These are phyloP conservation scores for Podila epicladia DNA, from an alignment of 192 early-diverging fungal species.

Conservation along the genomic window DNA sequence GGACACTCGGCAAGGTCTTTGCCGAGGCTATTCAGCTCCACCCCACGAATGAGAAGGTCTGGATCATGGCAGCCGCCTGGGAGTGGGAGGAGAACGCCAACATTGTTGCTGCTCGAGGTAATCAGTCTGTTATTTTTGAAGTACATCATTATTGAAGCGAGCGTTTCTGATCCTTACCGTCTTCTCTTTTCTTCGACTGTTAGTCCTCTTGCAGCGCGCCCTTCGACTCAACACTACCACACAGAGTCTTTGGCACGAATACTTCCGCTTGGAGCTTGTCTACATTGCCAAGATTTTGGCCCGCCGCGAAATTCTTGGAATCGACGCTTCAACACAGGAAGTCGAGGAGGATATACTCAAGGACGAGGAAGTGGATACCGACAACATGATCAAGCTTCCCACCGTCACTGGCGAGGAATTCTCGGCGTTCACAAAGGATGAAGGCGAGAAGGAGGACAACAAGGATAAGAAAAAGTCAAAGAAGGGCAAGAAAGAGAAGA, in stretches of 20 bases:
- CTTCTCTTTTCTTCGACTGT: neutral
- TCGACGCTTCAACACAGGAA: constrained; percentile 51
- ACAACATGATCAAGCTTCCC: constrained; percentile 64
- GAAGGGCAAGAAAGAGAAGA: constrained; percentile 25
- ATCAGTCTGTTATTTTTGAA: neutral
- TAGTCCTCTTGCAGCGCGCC: constrained; percentile 85
- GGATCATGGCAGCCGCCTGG: constrained; percentile 91
- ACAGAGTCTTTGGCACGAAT: constrained; percentile 88
- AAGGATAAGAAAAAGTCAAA: constrained; percentile 41
- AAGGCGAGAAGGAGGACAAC: constrained; percentile 54
- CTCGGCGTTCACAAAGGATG: constrained; percentile 25
- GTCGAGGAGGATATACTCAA: constrained; percentile 45
- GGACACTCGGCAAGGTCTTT: constrained; percentile 78
- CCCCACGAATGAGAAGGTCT: constrained; percentile 82
- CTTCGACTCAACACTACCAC: constrained; percentile 82
- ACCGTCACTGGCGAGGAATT: constrained; percentile 65
- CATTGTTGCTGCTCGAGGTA: constrained; percentile 78
- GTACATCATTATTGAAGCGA: no score
- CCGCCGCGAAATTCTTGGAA: constrained; percentile 82
- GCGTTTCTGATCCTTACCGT: neutral
- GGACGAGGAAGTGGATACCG: constrained; percentile 53
- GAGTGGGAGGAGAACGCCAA: constrained; percentile 89
- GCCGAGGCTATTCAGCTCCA: constrained; percentile 88
- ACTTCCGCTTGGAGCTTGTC: constrained; percentile 91
- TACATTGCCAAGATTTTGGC: constrained; percentile 88